Conservation (phyloP, 148 eudicot genomes). For the Arbutus unedo region DNA sequence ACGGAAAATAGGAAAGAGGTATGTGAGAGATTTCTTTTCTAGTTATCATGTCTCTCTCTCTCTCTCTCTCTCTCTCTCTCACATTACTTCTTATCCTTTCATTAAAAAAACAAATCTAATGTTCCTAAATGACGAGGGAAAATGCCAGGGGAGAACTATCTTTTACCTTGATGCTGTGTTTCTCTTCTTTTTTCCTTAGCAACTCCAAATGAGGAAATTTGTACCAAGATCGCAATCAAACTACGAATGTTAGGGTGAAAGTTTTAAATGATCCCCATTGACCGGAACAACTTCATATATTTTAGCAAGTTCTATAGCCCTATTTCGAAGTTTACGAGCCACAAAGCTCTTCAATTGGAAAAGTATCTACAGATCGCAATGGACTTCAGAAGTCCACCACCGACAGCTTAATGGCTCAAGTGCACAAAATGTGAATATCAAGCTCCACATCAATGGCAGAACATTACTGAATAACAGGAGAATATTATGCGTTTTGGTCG, state of each 20-base stretch:
- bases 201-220: not conserved
- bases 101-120: too few relatives aligned
- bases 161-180: not conserved
- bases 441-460: conserved; percentile 1
- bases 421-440: conserved; percentile 11
- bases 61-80: not conserved
- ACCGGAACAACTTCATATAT: not conserved
- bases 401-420: not conserved
- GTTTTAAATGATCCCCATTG: not conserved
- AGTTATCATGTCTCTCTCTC: not conserved
- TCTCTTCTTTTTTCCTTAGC: not conserved
- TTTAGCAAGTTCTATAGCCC: not conserved
- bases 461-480: not conserved
- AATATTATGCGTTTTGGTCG: too few relatives aligned
- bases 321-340: not conserved
- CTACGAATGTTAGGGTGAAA: not conserved
- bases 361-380: not conserved
- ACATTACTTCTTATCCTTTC: not conserved
- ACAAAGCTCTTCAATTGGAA: not conserved
- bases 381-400: not conserved
- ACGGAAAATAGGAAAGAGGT: not conserved
- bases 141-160: not conserved
- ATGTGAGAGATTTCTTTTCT: not conserved
- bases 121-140: not conserved
- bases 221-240: not conserved